Base-by-base conservation (phyloP, 202 grass and related monocot genomes). In the Saccharum hybrid region DNA sequence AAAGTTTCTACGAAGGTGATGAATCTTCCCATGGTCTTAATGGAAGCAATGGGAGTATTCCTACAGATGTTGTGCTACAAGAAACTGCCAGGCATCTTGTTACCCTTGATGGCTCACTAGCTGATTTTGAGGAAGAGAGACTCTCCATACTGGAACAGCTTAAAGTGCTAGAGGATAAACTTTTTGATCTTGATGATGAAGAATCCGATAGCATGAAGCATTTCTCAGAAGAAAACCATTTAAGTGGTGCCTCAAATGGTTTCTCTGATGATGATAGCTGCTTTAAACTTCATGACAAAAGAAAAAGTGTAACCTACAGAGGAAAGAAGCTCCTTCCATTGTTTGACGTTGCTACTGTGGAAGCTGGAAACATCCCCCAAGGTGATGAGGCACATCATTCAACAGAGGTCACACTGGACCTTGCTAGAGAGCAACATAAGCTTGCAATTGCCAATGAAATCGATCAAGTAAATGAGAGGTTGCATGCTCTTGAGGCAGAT, bases 81-180 rank as follows among this genome's bases (percentile, higher is more conserved):
- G 88, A 88, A 81, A 84, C 92, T 77, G 75, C 82, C 64, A 87
- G 49, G 31, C 87, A 96, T 88, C 68, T 92, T 54, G 85, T 82
- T 72, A 82, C 82, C 6, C 72, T 90, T 64, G 88, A 84, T 81
- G 87, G 88, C 23, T 88, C 96, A 15, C 74, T 92, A 62, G 88
- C 86, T 74, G 93, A 91, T 76, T 99, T 94, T 86, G 93, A 99
- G 76, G 96, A 91, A 88, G 93, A 99, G 79, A 94, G 90, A 28
- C 83, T 89, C 72, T 99, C 93, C 69, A 91, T 99, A 84, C 37
- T 99, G 43, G 93, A 99, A 74, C 96, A 96, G 52, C 93, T 99
- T 54, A 92, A 92, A 72, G 74, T 69, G 34, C 74, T 99, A 22
- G 96, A 99, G 90, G 93, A 94, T 45, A 94, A 72, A 79, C 89